These are phyloP conservation scores for Auxenochlorella protothecoides DNA, from an alignment of 139 green algal genomes.

Conservation along the genomic window DNA sequence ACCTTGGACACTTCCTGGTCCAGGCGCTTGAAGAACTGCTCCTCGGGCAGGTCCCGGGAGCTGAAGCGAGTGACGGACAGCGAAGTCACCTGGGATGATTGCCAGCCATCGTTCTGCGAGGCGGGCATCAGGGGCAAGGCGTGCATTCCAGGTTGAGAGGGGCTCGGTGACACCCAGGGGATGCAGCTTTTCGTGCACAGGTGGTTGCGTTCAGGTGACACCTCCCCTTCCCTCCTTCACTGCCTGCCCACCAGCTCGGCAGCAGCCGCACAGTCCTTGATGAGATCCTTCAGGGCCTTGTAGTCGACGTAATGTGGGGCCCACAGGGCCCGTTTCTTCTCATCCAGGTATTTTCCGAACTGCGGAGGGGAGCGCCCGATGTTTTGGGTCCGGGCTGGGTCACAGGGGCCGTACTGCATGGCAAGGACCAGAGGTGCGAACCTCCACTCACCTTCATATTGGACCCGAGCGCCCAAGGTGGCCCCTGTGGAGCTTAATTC, in stretches of 20 bases:
- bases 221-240: neutral
- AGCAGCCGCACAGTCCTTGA: constrained; percentile 37
- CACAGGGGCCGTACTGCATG: neutral
- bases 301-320: constrained; percentile 29
- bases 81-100: constrained; percentile 27
- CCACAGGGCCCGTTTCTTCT: constrained; percentile 35
- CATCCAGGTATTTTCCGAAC: constrained; percentile 76
- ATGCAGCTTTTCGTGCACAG: neutral
- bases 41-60: constrained; percentile 17
- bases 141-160: neutral
- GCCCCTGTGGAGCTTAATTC: no score
- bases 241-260: neutral
- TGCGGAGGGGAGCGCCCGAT: constrained; percentile 2
- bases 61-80: constrained; percentile 52
- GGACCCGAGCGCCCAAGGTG: no score
- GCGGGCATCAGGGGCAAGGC: neutral
- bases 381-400: no score
- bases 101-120: no score
- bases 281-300: constrained; percentile 71
- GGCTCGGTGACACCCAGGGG: neutral
- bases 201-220: neutral
- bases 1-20: constrained; percentile 26
- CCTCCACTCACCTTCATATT: no score
- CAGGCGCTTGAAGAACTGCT: constrained; percentile 23
- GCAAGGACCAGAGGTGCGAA: neutral